Evolutionary conservation across 2,329 filamentous ascomycete genomes (phyloP).

Genomic region (Pseudocercospora musae): DNA sequence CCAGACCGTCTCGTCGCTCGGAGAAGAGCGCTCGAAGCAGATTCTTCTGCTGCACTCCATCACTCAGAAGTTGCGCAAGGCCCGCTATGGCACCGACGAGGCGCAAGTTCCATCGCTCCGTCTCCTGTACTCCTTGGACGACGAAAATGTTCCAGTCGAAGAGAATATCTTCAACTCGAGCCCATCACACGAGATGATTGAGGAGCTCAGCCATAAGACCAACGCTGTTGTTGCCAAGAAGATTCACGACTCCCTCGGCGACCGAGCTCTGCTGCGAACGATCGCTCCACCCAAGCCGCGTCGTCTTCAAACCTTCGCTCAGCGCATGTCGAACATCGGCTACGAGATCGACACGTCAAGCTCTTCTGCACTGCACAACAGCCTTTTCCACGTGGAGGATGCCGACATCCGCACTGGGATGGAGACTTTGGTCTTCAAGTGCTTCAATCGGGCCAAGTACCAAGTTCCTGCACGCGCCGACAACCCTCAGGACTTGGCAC

Average conservation of each 20-base stretch:
- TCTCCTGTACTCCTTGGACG: conserved; percentile 88
- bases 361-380: conserved; percentile 89
- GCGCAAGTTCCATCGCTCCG: conserved; percentile 81
- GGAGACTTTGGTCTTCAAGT: conserved; percentile 92
- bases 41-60: conserved; percentile 77
- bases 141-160: conserved; percentile 96
- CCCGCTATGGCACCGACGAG: conserved; percentile 71
- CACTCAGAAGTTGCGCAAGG: conserved; percentile 85
- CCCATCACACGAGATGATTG: conserved; percentile 83
- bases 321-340: conserved; percentile 87
- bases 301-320: conserved; percentile 83
- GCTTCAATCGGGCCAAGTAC: conserved; percentile 96
- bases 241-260: conserved; percentile 72
- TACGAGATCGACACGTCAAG: conserved; percentile 86
- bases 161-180: conserved; percentile 94
- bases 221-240: conserved; percentile 87
- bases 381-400: conserved; percentile 89
- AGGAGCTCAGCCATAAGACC: conserved; percentile 91
- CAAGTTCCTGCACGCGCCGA: conserved; percentile 76
- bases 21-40: conserved; percentile 67
- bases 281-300: conserved; percentile 82
- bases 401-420: conserved; percentile 90
- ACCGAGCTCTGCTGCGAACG: conserved; percentile 87
- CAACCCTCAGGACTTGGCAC: conserved; percentile 69
- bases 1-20: conserved; percentile 53